These are phyloP conservation scores for Ramalina intermedia DNA, from an alignment of 495 filamentous ascomycete species.

Conservation along the genomic window DNA sequence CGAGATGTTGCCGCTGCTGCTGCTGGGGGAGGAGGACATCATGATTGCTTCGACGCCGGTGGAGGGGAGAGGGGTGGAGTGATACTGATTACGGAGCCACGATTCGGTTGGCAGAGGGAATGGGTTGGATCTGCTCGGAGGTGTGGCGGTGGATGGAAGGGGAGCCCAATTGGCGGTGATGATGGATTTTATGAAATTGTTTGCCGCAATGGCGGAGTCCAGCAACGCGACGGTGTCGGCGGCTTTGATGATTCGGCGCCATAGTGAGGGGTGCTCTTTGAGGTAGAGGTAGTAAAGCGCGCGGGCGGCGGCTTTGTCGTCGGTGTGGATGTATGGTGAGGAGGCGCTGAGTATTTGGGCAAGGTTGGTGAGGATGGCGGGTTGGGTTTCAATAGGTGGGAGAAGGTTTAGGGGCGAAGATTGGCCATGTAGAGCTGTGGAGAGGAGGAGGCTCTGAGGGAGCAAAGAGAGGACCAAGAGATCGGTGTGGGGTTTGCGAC, in stretches of 20 bases:
- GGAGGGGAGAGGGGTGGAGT: slow-evolving; percentile 26
- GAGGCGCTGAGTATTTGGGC: slow-evolving; percentile 41
- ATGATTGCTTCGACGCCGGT: slow-evolving; percentile 38
- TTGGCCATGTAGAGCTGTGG: not conserved
- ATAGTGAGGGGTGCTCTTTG: slow-evolving; percentile 34
- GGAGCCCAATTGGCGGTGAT: slow-evolving; percentile 41
- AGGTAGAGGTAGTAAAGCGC: slow-evolving; percentile 42
- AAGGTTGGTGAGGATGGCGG: not conserved
- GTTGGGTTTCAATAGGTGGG: not conserved
- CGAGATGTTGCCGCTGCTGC: slow-evolving; percentile 33
- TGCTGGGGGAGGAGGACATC: not conserved
- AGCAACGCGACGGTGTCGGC: slow-evolving; percentile 45
- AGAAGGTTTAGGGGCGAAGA: slow-evolving; percentile 34
- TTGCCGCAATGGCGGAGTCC: slow-evolving; percentile 41
- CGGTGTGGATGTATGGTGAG: slow-evolving; percentile 5
- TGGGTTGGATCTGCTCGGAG: slow-evolving; percentile 16
- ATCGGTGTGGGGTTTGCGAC: too few species aligned
- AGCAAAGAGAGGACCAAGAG: slow-evolving; percentile 8
- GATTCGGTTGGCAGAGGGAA: slow-evolving; percentile 32
- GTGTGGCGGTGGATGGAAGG: slow-evolving; percentile 17
- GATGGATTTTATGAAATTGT: slow-evolving; percentile 37
- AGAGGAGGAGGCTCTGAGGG: slow-evolving; percentile 1
- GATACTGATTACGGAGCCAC: slow-evolving; percentile 22
- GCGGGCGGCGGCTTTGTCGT: slow-evolving; percentile 40
- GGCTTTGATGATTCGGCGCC: slow-evolving; percentile 33